Base-by-base conservation (phyloP, 106 monocot genomes). In the Acorus gramineus region DNA sequence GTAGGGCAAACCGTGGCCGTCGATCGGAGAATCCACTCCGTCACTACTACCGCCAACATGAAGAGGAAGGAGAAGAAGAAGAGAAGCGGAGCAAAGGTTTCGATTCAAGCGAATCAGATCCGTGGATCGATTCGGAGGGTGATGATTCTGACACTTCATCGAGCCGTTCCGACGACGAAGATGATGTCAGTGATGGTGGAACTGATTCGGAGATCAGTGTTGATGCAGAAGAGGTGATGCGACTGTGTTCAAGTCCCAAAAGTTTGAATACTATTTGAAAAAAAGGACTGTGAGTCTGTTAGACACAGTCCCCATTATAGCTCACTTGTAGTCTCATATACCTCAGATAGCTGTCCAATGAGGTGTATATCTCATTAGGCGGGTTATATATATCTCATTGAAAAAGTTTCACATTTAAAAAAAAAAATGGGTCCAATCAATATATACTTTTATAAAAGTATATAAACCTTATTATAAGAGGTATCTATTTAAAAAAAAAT, bases 1-100 rank as follows among this genome's bases (percentile, higher is more conserved):
- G 80, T 61, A 85, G 55, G 91, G 96, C 51, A 82, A 71, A 62
- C 59, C 65, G 49, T 80, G 66, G 72, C 80, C 79, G 73, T 72
- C 49, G 50, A 82, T 50, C n/a, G 47, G 67, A 50, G 50, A 85
- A 82, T 47, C 79, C 71, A 2, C 60, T 90, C 14, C 60, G 65
- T 2, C 71, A 76, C 11, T 85, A 91, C 68, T 87, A 91, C 67
- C 75, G 78, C 54, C 64, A 81, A 5, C 65, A 91, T 44, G 61
- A 87, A 14, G 86, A 65, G 3, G 49, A 64, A 52, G 12, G 12
- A n/a, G 51, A 58, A 70, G 46, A 9, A 55, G 11, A 69, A 6
- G 52, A 8, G 65, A 50, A 42, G 44, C 47, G 43, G 64, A 65
- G 54, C 49, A 55, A 6, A 53, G 72, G 67, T 13, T 49, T 46